A percentile compares a stretch with the other conserved stretches of the same genome.
Evolutionary conservation across 257 asterid genomes (phyloP).

Genomic region (Rehmannia glutinosa): DNA sequence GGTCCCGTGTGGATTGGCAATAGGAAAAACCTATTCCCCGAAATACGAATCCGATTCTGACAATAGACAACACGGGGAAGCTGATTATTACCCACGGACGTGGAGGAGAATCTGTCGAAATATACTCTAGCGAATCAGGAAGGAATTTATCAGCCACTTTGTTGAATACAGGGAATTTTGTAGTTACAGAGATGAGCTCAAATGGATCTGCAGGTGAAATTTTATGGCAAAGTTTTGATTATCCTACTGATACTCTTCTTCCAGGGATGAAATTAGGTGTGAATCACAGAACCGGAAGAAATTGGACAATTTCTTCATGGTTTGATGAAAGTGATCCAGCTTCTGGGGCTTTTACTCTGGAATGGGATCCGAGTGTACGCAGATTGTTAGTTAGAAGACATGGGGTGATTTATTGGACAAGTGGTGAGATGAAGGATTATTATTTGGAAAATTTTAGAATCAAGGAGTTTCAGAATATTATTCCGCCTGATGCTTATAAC

Average conservation of each 20-base stretch:
- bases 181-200: conserved; percentile 14
- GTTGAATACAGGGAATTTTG: conserved; percentile 36
- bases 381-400: conserved; percentile 24
- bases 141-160: conserved; percentile 27
- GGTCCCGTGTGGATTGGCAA: conserved; percentile 39
- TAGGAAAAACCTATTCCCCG: conserved; percentile 15
- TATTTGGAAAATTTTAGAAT: background rate
- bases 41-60: conserved; percentile 9
- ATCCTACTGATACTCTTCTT: conserved; percentile 50
- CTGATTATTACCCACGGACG: conserved; percentile 14
- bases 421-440: conserved; percentile 23
- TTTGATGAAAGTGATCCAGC: no score
- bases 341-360: conserved; percentile 41
- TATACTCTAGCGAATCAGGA: conserved; percentile 8
- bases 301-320: conserved; percentile 40
- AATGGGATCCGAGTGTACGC: conserved; percentile 22
- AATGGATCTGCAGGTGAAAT: background rate
- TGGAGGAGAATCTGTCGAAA: conserved; percentile 8
- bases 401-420: conserved; percentile 31
- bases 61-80: conserved; percentile 20
- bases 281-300: conserved; percentile 30
- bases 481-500: background rate
- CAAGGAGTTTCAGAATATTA: conserved; percentile 10
- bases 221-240: conserved; percentile 51
- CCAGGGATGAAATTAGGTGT: conserved; percentile 49